phyloP scores from a whole-genome alignment of 1,284 basidiomycete genomes.

The Acaromyces ingoldii region DNA sequence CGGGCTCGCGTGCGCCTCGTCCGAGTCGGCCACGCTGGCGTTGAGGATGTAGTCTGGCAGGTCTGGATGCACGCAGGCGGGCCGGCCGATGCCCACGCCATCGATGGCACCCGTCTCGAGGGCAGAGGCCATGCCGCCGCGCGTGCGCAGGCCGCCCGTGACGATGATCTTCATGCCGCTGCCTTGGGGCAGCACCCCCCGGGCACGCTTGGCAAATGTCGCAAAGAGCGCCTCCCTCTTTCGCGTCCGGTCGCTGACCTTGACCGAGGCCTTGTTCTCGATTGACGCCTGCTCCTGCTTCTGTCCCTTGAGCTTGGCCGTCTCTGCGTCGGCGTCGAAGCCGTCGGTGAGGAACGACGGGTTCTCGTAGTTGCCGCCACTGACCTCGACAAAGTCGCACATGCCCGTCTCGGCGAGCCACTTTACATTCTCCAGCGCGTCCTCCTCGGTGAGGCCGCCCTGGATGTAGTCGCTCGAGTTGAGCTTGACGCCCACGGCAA shows the following conservation, averaged over 20 bases:
- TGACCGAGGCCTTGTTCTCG: slow-evolving; percentile 6
- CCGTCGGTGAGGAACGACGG: slow-evolving; percentile 56
- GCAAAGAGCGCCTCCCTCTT: slow-evolving; percentile 56
- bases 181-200: slow-evolving; percentile 21
- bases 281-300: slow-evolving; percentile 5
- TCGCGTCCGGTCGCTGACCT: slow-evolving; percentile 17
- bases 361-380: slow-evolving; percentile 78
- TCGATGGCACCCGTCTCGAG: slow-evolving; percentile 53
- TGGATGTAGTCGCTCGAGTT: slow-evolving; percentile 78
- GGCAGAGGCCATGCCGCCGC: slow-evolving; percentile 60
- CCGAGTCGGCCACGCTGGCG: slow-evolving; percentile 14
- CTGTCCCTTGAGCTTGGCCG: slow-evolving; percentile 16
- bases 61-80: slow-evolving; percentile 63
- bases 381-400: slow-evolving; percentile 79
- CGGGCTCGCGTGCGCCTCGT: slow-evolving; percentile 20
- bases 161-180: slow-evolving; percentile 57
- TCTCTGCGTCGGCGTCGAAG: slow-evolving; percentile 46
- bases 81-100: slow-evolving; percentile 71
- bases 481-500: slow-evolving; percentile 73
- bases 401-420: slow-evolving; percentile 63
- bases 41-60: slow-evolving; percentile 55
- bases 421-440: slow-evolving; percentile 64
- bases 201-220: slow-evolving; percentile 53
- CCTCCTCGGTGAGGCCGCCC: slow-evolving; percentile 55
- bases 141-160: slow-evolving; percentile 71